These are phyloP conservation scores for Solanum sejunctum DNA, from an alignment of 257 asterid species.

Conservation along the genomic window DNA sequence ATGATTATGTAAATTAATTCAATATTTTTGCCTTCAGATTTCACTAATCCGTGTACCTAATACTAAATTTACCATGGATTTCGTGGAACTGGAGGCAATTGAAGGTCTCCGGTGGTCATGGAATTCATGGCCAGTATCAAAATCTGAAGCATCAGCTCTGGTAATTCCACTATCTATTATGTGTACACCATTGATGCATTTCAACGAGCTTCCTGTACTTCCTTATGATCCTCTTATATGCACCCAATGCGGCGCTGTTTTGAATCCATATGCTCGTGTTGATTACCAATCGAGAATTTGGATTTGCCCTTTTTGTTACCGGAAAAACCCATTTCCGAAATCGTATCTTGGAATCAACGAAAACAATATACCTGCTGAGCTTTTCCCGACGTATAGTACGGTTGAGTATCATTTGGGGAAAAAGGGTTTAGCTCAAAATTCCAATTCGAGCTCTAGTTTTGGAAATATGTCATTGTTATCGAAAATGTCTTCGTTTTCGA, in stretches of 20 bases:
- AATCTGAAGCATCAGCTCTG: constrained; percentile 49
- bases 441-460: constrained; percentile 18
- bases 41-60: background rate
- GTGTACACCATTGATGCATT: constrained; percentile 66
- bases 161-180: constrained; percentile 77
- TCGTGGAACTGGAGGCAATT: constrained; percentile 77
- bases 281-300: constrained; percentile 62
- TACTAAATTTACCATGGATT: constrained; percentile 48
- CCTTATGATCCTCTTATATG: constrained; percentile 67
- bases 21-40: background rate
- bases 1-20: background rate
- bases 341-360: constrained; percentile 57
- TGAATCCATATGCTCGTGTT: constrained; percentile 85
- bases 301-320: constrained; percentile 71
- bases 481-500: constrained; percentile 24
- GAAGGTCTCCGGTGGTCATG: constrained; percentile 99
- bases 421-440: constrained; percentile 12
- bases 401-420: constrained; percentile 68
- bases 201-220: constrained; percentile 71
- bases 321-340: constrained; percentile 57
- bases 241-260: constrained; percentile 56
- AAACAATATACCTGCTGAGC: constrained; percentile 85
- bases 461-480: constrained; percentile 30
- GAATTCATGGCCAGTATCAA: constrained; percentile 84
- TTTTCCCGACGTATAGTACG: constrained; percentile 86